phyloP scores from a whole-genome alignment of 2,329 filamentous ascomycete genomes.

The Ceratocystis papillata region DNA sequence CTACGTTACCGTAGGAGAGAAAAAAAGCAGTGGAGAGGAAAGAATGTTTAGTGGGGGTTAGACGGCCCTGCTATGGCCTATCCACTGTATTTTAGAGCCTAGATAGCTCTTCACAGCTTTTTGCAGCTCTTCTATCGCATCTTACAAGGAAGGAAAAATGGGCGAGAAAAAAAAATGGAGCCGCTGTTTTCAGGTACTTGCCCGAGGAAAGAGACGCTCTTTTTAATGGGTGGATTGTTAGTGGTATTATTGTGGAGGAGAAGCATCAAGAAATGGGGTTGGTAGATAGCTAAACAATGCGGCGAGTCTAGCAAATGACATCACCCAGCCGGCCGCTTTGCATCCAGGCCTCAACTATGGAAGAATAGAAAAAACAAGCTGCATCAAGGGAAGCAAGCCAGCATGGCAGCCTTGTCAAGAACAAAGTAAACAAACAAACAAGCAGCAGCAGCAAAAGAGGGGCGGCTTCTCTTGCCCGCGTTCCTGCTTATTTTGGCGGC shows the following conservation, averaged over 20 bases:
- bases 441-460: neutral
- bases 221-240: neutral
- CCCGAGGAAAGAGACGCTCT: constrained; percentile 17
- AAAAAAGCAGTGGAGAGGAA: neutral
- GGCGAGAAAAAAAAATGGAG: neutral
- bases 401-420: neutral
- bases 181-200: constrained; percentile 5
- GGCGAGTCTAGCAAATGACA: too few species aligned
- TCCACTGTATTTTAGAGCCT: too few species aligned
- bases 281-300: too few species aligned
- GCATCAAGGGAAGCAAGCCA: too few species aligned
- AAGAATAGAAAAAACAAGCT: too few species aligned
- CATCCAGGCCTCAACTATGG: too few species aligned
- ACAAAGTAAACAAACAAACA: constrained; percentile 12
- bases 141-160: neutral
- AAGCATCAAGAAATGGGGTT: neutral
- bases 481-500: neutral
- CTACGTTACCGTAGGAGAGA: neutral
- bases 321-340: too few species aligned
- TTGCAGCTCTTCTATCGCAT: too few species aligned
- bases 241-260: neutral
- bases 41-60: too few species aligned
- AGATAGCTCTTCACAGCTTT: too few species aligned
- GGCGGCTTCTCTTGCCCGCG: neutral
- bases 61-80: too few species aligned